Percentiles rank a stretch among this genome's conserved stretches.
These are phyloP conservation scores for Podaxis sp. DNA, from an alignment of 768 basidiomycete species.

Conservation along the genomic window DNA sequence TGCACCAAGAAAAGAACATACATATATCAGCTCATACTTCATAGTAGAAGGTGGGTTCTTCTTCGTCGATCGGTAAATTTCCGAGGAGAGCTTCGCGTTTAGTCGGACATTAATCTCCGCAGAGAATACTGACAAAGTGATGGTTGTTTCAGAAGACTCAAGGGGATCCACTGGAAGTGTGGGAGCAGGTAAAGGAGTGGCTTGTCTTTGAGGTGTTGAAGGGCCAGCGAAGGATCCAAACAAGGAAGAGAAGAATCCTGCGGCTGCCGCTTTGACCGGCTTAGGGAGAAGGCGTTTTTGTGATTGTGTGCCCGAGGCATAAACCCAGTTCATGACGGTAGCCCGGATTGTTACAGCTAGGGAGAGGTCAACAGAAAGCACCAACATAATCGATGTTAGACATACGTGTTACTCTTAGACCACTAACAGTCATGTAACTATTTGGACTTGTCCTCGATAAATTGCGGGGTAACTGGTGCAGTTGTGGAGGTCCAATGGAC, in stretches of 20 bases:
- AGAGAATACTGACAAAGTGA: conserved; percentile 64
- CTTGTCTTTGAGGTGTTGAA: conserved; percentile 36
- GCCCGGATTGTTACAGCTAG: conserved; percentile 77
- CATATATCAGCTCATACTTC: conserved; percentile 84
- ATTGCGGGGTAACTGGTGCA: conserved; percentile 52
- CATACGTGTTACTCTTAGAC: conserved; percentile 66
- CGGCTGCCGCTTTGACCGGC: conserved; percentile 30
- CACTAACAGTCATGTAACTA: conserved; percentile 67
- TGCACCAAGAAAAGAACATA: conserved; percentile 31
- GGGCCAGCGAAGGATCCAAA: conserved; percentile 37
- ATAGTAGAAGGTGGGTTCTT: conserved; percentile 83
- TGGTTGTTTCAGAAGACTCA: conserved; percentile 48
- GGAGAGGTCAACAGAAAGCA: conserved; percentile 6
- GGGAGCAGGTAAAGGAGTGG: conserved; percentile 29
- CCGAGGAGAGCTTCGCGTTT: conserved; percentile 63
- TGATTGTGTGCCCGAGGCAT: conserved; percentile 56
- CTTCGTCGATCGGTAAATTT: conserved; percentile 90
- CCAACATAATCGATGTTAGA: not conserved
- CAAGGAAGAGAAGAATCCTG: conserved; percentile 52
- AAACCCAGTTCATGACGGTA: conserved; percentile 79
- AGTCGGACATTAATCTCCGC: conserved; percentile 65
- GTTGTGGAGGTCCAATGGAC: conserved; percentile 49
- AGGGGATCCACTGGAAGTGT: conserved; percentile 33
- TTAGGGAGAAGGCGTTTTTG: conserved; percentile 42
- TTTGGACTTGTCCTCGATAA: conserved; percentile 56